phyloP scores from a whole-genome alignment of 768 basidiomycete genomes.

The Hygrophoropsis aurantiaca region DNA sequence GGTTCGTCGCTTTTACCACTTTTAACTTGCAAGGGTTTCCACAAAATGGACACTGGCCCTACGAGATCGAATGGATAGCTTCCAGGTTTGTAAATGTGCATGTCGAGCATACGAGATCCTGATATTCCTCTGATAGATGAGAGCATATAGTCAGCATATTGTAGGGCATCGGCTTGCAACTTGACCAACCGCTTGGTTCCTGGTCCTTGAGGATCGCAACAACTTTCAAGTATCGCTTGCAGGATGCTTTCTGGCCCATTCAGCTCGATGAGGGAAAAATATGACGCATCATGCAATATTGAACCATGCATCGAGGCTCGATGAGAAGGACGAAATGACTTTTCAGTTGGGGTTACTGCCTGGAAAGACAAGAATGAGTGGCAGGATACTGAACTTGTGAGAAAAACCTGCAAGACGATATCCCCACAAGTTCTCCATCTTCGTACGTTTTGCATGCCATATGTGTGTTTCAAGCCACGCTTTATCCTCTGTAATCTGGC shows the following conservation, averaged over 20 bases:
- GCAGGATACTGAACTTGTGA: not conserved
- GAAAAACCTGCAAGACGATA: constrained; percentile 69
- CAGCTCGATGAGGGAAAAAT: constrained; percentile 74
- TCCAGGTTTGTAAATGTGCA: constrained; percentile 60
- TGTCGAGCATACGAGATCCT: constrained; percentile 68
- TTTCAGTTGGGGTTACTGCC: constrained; percentile 88
- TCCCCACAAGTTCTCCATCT: constrained; percentile 92
- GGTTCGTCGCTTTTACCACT: not conserved
- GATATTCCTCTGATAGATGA: constrained; percentile 49
- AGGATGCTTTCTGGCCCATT: constrained; percentile 61
- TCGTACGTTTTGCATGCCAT: constrained; percentile 97
- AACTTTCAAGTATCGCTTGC: constrained; percentile 46
- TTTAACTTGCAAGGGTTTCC: constrained; percentile 46
- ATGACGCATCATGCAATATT: constrained; percentile 90
- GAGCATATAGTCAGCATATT: not conserved
- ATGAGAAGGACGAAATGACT: constrained; percentile 88
- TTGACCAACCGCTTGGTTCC: constrained; percentile 55
- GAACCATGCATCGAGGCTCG: constrained; percentile 83
- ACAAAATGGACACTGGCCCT: constrained; percentile 71
- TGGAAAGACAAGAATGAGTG: constrained; percentile 25
- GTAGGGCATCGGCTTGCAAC: not conserved
- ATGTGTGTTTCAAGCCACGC: constrained; percentile 95
- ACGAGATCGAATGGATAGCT: constrained; percentile 71
- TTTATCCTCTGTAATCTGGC: constrained; percentile 82
- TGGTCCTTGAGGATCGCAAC: constrained; percentile 70